These are phyloP conservation scores for Leccinum olivaceopallidum DNA, from an alignment of 768 basidiomycete genomes.

Conservation along the genomic window DNA sequence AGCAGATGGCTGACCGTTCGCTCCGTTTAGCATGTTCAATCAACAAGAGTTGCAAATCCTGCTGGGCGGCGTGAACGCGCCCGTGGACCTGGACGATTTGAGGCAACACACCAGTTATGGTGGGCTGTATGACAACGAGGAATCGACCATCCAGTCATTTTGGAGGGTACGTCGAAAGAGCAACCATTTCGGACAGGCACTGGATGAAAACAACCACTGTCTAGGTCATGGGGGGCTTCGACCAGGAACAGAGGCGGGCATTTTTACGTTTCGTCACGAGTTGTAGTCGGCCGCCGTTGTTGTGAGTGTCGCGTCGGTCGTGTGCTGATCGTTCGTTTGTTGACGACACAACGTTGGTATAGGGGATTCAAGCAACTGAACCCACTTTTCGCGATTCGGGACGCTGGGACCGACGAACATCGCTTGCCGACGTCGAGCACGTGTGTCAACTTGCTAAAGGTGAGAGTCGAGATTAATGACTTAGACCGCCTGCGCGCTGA, in stretches of 20 bases:
- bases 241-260: conserved; percentile 74
- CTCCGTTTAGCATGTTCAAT: conserved; percentile 82
- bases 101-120: conserved; percentile 78
- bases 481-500: neutral
- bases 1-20: conserved; percentile 9
- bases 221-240: conserved; percentile 76
- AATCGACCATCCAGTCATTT: conserved; percentile 73
- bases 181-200: neutral
- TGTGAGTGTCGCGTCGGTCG: conserved; percentile 50
- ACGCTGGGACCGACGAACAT: conserved; percentile 69
- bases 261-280: conserved; percentile 92
- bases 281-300: conserved; percentile 83
- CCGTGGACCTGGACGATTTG: conserved; percentile 84
- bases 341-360: neutral
- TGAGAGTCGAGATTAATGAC: neutral
- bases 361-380: conserved; percentile 86
- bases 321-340: neutral
- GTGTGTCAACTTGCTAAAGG: conserved; percentile 66
- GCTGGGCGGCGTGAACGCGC: conserved; percentile 84
- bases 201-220: neutral
- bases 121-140: conserved; percentile 69
- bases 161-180: conserved; percentile 64
- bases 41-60: conserved; percentile 93
- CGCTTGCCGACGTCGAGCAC: conserved; percentile 80
- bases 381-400: conserved; percentile 88